A percentile compares a stretch with the other conserved stretches of the same genome.
Evolutionary conservation across 202 grass and related monocot genomes (phyloP).

Genomic region (Zizania palustris): DNA sequence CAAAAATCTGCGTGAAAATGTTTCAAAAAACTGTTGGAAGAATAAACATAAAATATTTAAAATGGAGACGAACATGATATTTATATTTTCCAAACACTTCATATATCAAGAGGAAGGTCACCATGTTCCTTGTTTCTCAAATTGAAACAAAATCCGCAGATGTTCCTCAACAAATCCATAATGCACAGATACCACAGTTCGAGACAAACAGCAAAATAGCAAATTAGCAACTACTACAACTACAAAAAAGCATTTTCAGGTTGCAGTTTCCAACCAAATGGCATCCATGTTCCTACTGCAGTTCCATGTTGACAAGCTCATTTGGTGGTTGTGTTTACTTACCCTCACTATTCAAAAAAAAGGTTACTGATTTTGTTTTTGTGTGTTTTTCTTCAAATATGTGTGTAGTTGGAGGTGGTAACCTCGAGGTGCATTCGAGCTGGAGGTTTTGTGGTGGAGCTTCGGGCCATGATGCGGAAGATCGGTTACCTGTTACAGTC

Average conservation of each 20-base stretch:
- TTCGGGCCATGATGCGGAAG: too few relatives aligned
- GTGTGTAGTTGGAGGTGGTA: too few relatives aligned
- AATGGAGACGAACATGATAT: background rate
- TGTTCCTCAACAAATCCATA: background rate
- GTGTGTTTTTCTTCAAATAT: too few relatives aligned
- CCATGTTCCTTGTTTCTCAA: background rate
- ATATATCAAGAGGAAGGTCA: background rate
- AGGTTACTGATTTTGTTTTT: too few relatives aligned
- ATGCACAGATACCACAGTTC: background rate
- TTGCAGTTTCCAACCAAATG: background rate
- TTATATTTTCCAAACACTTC: background rate
- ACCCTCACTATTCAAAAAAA: too few relatives aligned
- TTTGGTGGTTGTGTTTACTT: too few relatives aligned
- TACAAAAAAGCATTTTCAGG: background rate
- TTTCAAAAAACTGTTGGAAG: background rate
- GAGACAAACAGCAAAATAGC: background rate
- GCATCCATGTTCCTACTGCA: constrained; percentile 25
- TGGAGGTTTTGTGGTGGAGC: too few relatives aligned
- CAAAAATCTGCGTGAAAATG: too few relatives aligned
- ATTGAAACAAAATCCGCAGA: background rate
- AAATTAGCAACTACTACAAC: background rate
- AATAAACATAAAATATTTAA: background rate
- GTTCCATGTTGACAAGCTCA: constrained; percentile 28
- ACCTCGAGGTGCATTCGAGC: too few relatives aligned
- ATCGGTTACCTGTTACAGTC: too few relatives aligned